phyloP scores from a whole-genome alignment of 1,139 yeast genomes.

The Magnusiomyces tetraspermus region DNA sequence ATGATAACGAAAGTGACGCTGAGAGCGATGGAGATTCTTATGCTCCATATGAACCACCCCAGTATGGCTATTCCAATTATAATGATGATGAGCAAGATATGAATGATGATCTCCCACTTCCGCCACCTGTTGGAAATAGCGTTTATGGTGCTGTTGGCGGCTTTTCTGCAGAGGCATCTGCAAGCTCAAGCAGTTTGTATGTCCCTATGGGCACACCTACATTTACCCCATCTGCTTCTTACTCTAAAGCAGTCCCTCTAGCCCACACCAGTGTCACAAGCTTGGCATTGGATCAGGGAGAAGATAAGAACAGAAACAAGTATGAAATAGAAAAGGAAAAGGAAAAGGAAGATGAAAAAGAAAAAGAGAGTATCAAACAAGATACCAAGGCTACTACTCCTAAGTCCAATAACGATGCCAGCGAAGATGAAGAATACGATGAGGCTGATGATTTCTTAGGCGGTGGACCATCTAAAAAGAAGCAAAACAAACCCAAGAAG shows the following conservation, averaged over 20 bases:
- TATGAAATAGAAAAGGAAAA: constrained; percentile 15
- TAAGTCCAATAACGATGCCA: constrained; percentile 1
- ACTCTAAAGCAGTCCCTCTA: constrained; percentile 1
- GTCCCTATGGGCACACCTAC: constrained; percentile 12
- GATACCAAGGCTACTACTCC: not conserved
- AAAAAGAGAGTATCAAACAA: constrained; percentile 6
- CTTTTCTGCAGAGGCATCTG: not conserved
- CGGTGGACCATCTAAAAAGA: constrained; percentile 17
- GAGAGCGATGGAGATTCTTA: constrained; percentile 1
- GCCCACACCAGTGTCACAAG: constrained; percentile 5
- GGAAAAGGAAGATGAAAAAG: constrained; percentile 18
- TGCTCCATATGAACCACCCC: constrained; percentile 18
- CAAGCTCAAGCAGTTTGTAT: constrained; percentile 8
- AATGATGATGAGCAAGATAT: not conserved
- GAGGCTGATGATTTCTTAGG: constrained; percentile 30
- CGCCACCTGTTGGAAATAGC: not conserved
- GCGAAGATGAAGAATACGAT: constrained; percentile 33
- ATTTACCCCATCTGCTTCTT: constrained; percentile 3
- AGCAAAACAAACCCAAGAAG: constrained; percentile 13
- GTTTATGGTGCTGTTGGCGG: constrained; percentile 1
- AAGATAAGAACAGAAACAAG: constrained; percentile 16
- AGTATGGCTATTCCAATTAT: constrained; percentile 21
- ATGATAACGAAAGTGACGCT: not conserved
- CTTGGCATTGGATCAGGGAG: constrained; percentile 13
- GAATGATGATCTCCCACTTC: not conserved